Conservation (phyloP, 345 rosid species). For the Citrus unshiu region DNA sequence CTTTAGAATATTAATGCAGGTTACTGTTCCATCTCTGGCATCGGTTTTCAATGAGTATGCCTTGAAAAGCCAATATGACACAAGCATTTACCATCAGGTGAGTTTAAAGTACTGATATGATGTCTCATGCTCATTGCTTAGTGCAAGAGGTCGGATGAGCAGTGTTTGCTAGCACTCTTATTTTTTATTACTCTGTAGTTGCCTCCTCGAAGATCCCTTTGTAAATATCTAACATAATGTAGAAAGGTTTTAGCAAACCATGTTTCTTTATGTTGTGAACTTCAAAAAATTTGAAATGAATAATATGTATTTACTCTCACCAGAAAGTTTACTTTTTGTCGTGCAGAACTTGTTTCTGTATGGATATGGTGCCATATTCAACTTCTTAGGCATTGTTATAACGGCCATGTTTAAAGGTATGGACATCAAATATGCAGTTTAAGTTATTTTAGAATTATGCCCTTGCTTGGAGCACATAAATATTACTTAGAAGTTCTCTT, state of each 20-base stretch:
- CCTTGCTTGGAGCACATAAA: background rate
- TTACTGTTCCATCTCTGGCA: conserved; percentile 53
- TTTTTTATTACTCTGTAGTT: background rate
- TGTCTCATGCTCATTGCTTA: background rate
- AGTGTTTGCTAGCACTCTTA: background rate
- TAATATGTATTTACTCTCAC: background rate
- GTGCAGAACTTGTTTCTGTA: conserved; percentile 51
- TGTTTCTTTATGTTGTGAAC: background rate
- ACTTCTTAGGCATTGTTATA: conserved; percentile 43
- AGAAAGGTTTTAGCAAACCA: background rate
- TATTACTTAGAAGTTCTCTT: background rate
- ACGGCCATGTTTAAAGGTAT: conserved; percentile 45
- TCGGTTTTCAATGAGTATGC: conserved; percentile 63
- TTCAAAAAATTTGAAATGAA: background rate
- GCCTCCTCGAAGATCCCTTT: background rate
- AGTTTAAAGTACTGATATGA: background rate
- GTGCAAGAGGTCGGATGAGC: background rate
- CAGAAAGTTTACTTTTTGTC: background rate
- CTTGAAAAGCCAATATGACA: conserved; percentile 54
- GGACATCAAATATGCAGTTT: background rate
- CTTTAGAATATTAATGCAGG: conserved; percentile 22
- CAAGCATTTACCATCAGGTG: conserved; percentile 65
- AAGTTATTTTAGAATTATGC: background rate
- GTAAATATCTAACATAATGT: background rate
- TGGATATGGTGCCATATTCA: conserved; percentile 62